A percentile compares a stretch with the other conserved stretches of the same genome.
These are phyloP conservation scores for Cytidiella melzeri DNA, from an alignment of 768 basidiomycete species.

Conservation along the genomic window DNA sequence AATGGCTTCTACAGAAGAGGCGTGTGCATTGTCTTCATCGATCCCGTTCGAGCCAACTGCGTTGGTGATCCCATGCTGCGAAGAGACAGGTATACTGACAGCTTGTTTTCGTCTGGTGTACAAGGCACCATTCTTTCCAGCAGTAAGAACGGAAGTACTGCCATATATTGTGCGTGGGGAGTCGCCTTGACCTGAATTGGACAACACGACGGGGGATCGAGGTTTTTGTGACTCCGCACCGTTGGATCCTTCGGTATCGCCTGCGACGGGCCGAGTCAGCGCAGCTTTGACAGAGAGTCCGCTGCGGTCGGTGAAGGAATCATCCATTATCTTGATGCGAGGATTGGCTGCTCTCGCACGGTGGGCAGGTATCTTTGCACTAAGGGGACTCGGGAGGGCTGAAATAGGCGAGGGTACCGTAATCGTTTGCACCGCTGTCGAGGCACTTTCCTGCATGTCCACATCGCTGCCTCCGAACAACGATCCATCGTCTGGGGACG, in stretches of 20 bases:
- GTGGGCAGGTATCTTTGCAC: conserved; percentile 29
- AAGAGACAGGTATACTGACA: not conserved
- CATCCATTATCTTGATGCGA: conserved; percentile 45
- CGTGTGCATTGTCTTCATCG: not conserved
- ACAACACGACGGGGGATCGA: not conserved
- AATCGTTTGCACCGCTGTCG: not conserved
- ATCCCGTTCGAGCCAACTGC: not conserved
- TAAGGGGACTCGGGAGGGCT: not conserved
- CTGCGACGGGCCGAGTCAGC: conserved; percentile 9
- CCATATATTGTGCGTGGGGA: not conserved
- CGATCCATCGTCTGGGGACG: not conserved
- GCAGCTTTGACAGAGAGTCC: conserved; percentile 8
- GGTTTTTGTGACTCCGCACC: not conserved
- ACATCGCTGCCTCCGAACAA: not conserved
- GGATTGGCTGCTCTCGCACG: conserved; percentile 47
- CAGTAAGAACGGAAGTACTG: not conserved
- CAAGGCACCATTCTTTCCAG: not conserved
- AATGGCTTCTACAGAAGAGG: conserved; percentile 4
- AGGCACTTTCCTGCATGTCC: not conserved
- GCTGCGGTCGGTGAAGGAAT: conserved; percentile 20
- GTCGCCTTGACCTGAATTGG: not conserved
- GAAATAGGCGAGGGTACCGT: not conserved
- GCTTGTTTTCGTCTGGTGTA: not conserved
- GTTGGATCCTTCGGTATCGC: not conserved
- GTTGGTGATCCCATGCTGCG: not conserved